phyloP scores from a whole-genome alignment of 2,329 filamentous ascomycete species.

The Clarireedia homoeocarpa region DNA sequence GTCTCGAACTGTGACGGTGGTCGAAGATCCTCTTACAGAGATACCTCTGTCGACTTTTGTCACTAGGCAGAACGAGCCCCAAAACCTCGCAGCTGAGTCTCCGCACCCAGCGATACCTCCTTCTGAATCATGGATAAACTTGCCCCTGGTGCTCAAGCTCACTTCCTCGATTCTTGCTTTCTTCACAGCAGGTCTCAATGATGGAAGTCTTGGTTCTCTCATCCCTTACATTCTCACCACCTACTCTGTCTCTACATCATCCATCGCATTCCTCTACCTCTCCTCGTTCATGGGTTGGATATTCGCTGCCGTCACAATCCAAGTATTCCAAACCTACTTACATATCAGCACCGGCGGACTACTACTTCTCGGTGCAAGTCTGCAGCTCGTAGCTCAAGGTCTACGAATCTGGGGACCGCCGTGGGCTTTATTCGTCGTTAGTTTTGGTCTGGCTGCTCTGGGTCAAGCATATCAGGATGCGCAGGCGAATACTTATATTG shows the following conservation, averaged over 20 bases:
- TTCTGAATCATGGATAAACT: background rate
- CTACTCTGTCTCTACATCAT: slow-evolving; percentile 45
- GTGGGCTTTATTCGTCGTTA: slow-evolving; percentile 47
- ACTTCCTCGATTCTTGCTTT: slow-evolving; percentile 51
- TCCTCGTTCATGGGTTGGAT: slow-evolving; percentile 54
- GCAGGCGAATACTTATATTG: slow-evolving; percentile 54
- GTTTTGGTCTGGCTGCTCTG: slow-evolving; percentile 49
- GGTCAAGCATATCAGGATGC: slow-evolving; percentile 59
- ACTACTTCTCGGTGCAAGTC: slow-evolving; percentile 44
- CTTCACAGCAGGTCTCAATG: slow-evolving; percentile 58
- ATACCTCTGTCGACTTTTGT: background rate
- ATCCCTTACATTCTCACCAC: slow-evolving; percentile 54
- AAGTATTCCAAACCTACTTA: slow-evolving; percentile 45
- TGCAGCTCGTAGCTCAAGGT: slow-evolving; percentile 47
- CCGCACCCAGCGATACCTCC: background rate
- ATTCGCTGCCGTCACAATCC: slow-evolving; percentile 36
- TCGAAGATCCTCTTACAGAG: background rate
- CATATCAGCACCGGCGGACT: slow-evolving; percentile 48
- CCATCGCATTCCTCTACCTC: slow-evolving; percentile 44
- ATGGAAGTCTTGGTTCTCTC: slow-evolving; percentile 55
- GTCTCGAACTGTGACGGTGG: too few species aligned
- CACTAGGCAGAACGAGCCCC: slow-evolving; percentile 18
- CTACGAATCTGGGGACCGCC: slow-evolving; percentile 50
- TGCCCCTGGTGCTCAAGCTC: slow-evolving; percentile 34
- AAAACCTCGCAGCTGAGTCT: background rate